A percentile compares a stretch with the other conserved stretches of the same genome.
Evolutionary conservation across 805 yeast species (phyloP).

Genomic region (Yamadazyma scolyti): DNA sequence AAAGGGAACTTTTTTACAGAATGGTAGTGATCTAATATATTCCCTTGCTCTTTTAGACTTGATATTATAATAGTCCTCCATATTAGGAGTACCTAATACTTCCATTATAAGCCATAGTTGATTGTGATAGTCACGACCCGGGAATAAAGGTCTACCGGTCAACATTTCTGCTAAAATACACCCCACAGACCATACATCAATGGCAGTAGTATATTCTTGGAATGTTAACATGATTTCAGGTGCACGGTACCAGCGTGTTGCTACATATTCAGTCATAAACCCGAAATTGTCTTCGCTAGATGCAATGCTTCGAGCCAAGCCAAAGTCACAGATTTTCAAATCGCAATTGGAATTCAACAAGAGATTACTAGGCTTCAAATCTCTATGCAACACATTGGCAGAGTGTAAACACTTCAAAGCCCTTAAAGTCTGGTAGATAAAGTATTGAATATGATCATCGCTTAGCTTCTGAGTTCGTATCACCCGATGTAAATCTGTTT

Average conservation of each 20-base stretch:
- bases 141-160: conserved; percentile 82
- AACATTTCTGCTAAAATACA: conserved; percentile 92
- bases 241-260: conserved; percentile 97
- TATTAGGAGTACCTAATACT: conserved; percentile 81
- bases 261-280: conserved; percentile 94
- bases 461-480: conserved; percentile 76
- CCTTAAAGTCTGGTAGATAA: conserved; percentile 84
- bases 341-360: conserved; percentile 90
- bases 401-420: conserved; percentile 89
- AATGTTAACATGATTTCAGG: conserved; percentile 97
- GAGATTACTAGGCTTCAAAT: conserved; percentile 84
- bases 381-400: conserved; percentile 93
- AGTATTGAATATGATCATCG: conserved; percentile 93
- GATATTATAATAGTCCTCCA: conserved; percentile 71
- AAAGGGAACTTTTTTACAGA: conserved; percentile 59
- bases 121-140: conserved; percentile 91
- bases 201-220: conserved; percentile 89
- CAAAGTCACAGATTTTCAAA: conserved; percentile 91
- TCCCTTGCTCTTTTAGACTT: conserved; percentile 84
- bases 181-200: conserved; percentile 96
- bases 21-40: conserved; percentile 78
- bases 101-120: conserved; percentile 84
- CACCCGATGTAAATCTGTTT: conserved; percentile 80
- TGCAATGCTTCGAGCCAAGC: conserved; percentile 72
- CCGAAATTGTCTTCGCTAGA: conserved; percentile 64